Base-by-base conservation (phyloP, 257 asterid species). In the Buddleja alternifolia region DNA sequence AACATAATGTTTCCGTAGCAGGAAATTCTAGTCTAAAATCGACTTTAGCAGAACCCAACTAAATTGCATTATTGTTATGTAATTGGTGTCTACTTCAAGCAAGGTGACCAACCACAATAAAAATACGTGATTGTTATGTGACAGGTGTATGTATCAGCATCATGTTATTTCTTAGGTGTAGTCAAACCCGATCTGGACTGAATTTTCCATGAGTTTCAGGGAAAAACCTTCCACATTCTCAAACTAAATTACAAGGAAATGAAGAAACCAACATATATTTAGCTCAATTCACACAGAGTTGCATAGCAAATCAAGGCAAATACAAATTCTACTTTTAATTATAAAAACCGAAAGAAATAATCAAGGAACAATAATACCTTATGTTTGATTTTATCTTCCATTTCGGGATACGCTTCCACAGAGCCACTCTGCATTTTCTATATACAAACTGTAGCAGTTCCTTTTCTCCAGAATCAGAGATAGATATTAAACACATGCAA, bases 291-390 rank as follows among this genome's bases (percentile, higher is more conserved):
- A 29, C 34, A 29, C 2, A 29, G 34, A 29, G 34, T 5, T 29
- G 34, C 41, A 39, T 3, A 32, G 25, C 44, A 5, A 11, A 47
- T 47, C 41, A 37, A 50, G 37, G 58, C 1, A 55, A 34, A 50
- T 20, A 46, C 1, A 55, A 34, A 46, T 42, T 57, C 48, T 20
- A 55, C 39, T 5, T 48, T 24, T 23, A 32, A 41, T 48, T 36
- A 12, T 24, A 23, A 32, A 56, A 63, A 54, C n/a, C 34, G 34
- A 29, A 29, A 29, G 53, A 66, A 60, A 42, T 29, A 42, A 46
- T 24, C 44, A 74, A 52, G 15, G 14, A 66, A 32, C 25, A 42
- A 60, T 6, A 3, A 37, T 70, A 76, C 73, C 81, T 76, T 12
- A 16, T 1, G 58, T 56, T 42, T 48, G 59, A 7, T 24, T 14